A percentile compares a stretch with the other conserved stretches of the same genome.
Evolutionary conservation across 2,329 filamentous ascomycete species (phyloP).

Genomic region (Trichoderma sp.): DNA sequence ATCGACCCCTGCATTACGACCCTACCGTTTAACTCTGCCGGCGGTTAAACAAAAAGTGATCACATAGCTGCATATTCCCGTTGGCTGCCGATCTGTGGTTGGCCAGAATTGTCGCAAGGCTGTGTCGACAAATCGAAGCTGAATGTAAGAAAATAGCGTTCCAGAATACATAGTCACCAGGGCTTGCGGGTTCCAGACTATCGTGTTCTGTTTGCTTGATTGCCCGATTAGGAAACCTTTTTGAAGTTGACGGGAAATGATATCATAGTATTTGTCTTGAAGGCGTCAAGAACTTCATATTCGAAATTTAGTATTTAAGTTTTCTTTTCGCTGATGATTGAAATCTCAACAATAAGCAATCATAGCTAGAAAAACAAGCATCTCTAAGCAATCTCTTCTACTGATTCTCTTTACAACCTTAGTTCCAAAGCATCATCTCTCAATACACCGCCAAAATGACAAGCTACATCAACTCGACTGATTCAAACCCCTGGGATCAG

Average conservation of each 20-base stretch:
- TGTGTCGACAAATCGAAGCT: neutral
- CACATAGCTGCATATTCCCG: neutral
- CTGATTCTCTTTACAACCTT: neutral
- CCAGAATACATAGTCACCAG: neutral
- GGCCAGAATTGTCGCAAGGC: neutral
- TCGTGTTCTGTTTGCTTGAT: neutral
- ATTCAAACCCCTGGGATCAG: neutral
- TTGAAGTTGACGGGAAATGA: neutral
- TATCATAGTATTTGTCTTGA: neutral
- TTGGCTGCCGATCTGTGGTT: neutral
- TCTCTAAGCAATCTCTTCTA: neutral
- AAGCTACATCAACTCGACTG: neutral
- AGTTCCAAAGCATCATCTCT: neutral
- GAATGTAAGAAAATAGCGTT: slow-evolving; percentile 1
- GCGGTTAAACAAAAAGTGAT: neutral
- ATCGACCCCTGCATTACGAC: neutral
- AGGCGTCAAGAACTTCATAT: neutral
- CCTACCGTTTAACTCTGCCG: neutral
- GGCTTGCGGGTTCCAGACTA: neutral
- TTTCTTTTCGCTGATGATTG: neutral
- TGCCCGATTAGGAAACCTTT: neutral
- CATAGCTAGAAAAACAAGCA: neutral
- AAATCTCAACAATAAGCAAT: neutral
- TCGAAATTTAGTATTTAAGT: neutral
- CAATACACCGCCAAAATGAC: neutral